Percentiles rank a stretch among this genome's conserved stretches.
Evolutionary conservation across 345 rosid species (phyloP).

Genomic region (Brassica incana): DNA sequence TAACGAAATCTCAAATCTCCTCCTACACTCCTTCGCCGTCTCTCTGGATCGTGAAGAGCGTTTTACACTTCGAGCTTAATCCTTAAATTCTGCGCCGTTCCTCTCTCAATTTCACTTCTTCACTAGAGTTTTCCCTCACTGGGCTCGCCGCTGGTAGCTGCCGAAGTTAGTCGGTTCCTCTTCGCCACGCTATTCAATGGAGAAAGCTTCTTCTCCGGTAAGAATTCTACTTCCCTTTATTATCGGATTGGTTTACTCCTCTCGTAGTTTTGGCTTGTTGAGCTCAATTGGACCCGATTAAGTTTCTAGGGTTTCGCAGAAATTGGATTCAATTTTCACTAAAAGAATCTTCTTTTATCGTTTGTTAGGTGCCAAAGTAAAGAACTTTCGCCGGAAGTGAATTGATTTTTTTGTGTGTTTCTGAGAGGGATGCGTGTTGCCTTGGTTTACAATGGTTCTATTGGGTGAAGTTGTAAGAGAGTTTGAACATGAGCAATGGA

Average conservation of each 20-base stretch:
- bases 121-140: slow-evolving; percentile 12
- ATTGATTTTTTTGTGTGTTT: slow-evolving; percentile 12
- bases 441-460: slow-evolving; percentile 39
- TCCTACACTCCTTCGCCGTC: background rate
- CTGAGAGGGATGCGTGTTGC: slow-evolving; percentile 33
- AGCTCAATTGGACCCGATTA: slow-evolving; percentile 8
- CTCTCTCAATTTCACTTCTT: slow-evolving; percentile 15
- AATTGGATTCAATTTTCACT: background rate
- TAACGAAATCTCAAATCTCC: slow-evolving; percentile 18
- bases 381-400: background rate
- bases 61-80: background rate
- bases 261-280: background rate
- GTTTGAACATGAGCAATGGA: slow-evolving; percentile 89
- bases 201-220: slow-evolving; percentile 25
- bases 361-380: slow-evolving; percentile 4
- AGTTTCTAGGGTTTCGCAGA: slow-evolving; percentile 31
- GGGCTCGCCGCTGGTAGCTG: background rate
- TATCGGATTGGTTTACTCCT: background rate
- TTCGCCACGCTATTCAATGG: slow-evolving; percentile 10
- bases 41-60: slow-evolving; percentile 17
- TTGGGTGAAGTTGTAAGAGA: slow-evolving; percentile 56
- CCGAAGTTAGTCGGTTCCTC: slow-evolving; percentile 1
- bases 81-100: background rate
- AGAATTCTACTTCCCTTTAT: slow-evolving; percentile 6
- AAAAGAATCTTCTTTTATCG: background rate